Conservation (phyloP, 208 protist genomes). For the Blechomonas ayalai region DNA sequence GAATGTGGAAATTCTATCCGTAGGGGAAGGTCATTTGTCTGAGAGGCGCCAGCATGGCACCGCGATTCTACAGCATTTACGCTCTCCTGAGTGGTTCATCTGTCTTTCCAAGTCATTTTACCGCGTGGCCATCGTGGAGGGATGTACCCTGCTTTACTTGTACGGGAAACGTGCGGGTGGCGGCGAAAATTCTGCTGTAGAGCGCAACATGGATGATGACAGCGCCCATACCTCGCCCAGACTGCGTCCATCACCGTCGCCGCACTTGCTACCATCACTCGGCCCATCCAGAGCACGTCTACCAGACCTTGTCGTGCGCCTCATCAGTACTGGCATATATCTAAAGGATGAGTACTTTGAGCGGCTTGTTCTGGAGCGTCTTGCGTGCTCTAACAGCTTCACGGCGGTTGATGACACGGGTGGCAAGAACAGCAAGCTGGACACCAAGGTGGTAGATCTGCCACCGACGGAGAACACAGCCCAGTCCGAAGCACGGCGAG, state of each 20-base stretch:
- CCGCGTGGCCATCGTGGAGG: slow-evolving; percentile 9
- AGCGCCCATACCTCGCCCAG: background rate
- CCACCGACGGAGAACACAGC: background rate
- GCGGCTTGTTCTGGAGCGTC: slow-evolving; percentile 62
- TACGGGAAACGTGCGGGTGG: slow-evolving; percentile 4
- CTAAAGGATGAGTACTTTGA: slow-evolving; percentile 88
- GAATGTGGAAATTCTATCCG: no score
- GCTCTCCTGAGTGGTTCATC: no score
- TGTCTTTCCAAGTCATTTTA: slow-evolving; percentile 17
- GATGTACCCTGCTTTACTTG: slow-evolving; percentile 11
- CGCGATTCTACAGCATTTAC: no score
- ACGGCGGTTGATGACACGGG: background rate
- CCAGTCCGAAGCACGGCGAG: slow-evolving; percentile 1
- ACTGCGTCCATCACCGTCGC: no score
- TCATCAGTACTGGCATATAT: slow-evolving; percentile 50
- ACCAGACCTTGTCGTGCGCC: slow-evolving; percentile 58
- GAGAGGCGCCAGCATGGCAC: no score
- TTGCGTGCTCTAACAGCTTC: slow-evolving; percentile 10
- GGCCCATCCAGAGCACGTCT: slow-evolving; percentile 6
- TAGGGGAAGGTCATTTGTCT: no score
- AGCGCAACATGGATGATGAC: no score
- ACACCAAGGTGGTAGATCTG: background rate
- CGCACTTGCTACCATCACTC: no score
- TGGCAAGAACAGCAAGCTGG: background rate
- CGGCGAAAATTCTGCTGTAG: no score